Base-by-base conservation (phyloP, 148 eudicot species). In the Rhododendron kiyosumense region DNA sequence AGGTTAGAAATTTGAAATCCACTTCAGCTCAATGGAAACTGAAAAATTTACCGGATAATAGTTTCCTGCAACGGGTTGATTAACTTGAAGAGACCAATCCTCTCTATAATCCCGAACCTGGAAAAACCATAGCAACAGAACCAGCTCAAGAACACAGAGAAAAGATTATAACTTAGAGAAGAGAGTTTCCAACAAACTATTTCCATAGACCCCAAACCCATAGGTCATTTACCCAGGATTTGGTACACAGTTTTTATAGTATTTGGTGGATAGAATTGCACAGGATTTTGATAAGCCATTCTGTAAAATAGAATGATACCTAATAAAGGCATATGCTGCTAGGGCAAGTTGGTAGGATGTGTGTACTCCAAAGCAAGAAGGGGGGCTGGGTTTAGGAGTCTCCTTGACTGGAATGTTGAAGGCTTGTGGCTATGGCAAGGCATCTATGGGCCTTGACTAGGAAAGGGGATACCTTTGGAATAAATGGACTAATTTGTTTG, bases 1-100 rank as follows among this genome's bases (percentile, higher is more conserved):
- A 69, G n/a, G 38, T 82, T n/a, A 12, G 18, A 63, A 69, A 54
- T 83, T 59, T 18, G 76, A 71, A 83, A 36, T 67, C 32, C 34
- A 74, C 13, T 74, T 45, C 57, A 67, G 75, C 45, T 45, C 20
- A 83, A 84, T 17, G 1, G 30, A 52, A 83, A 52, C 80, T 18
- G 74, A 73, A 79, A 82, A 54, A 11, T 54, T 89, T 92, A 96
- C 98, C 61, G 98, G 98, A 91, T 96, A 96, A 81, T 96, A 96
- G 86, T 96, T 96, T 87, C 95, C 98, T 26, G 98, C 94, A 63
- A 96, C 93, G 45, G 96, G 94, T 91, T 94, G 92, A 83, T 91
- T 88, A 87, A 93, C 94, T 41, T 83, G 41, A 83, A 96, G 97
- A 78, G 92, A 87, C 98, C 96, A 96, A 89, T 94, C 98, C 85